These are phyloP conservation scores for Penicillium arizonense DNA, from an alignment of 495 filamentous ascomycete species.

Conservation along the genomic window DNA sequence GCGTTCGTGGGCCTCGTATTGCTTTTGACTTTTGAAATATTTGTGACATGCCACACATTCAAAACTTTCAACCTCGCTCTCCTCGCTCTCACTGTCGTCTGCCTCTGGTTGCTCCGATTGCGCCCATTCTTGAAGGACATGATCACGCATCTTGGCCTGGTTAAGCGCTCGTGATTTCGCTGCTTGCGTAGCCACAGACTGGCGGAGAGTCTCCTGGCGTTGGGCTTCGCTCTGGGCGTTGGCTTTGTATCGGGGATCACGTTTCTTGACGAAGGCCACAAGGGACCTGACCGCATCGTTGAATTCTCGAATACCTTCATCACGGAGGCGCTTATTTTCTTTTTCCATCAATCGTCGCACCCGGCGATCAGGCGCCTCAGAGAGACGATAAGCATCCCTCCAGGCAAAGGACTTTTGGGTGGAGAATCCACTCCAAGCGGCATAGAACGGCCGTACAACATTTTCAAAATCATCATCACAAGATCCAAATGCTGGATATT, in stretches of 20 bases:
- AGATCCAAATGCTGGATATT: constrained; percentile 81
- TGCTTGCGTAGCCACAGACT: constrained; percentile 80
- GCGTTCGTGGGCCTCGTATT: constrained; percentile 89
- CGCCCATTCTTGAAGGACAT: constrained; percentile 77
- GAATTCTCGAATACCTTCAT: constrained; percentile 80
- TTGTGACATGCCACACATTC: constrained; percentile 94
- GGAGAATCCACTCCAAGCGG: constrained; percentile 74
- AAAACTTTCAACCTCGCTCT: constrained; percentile 56
- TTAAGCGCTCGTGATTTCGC: constrained; percentile 79
- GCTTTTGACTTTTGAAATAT: constrained; percentile 88
- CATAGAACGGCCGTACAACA: constrained; percentile 79
- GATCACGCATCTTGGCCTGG: constrained; percentile 64
- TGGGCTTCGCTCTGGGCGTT: constrained; percentile 74
- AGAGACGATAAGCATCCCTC: constrained; percentile 78
- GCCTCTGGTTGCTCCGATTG: constrained; percentile 47
- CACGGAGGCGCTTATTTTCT: constrained; percentile 84
- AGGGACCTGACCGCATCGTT: constrained; percentile 89
- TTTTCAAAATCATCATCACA: constrained; percentile 65
- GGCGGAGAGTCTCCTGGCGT: constrained; percentile 74
- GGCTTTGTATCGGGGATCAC: constrained; percentile 77
- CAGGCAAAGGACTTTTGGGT: constrained; percentile 86
- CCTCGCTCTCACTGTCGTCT: constrained; percentile 57
- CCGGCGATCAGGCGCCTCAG: constrained; percentile 84
- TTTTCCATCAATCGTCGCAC: constrained; percentile 88
- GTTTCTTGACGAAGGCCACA: constrained; percentile 87